These are phyloP conservation scores for Glycine soja DNA, from an alignment of 306 rosid genomes.

Conservation along the genomic window DNA sequence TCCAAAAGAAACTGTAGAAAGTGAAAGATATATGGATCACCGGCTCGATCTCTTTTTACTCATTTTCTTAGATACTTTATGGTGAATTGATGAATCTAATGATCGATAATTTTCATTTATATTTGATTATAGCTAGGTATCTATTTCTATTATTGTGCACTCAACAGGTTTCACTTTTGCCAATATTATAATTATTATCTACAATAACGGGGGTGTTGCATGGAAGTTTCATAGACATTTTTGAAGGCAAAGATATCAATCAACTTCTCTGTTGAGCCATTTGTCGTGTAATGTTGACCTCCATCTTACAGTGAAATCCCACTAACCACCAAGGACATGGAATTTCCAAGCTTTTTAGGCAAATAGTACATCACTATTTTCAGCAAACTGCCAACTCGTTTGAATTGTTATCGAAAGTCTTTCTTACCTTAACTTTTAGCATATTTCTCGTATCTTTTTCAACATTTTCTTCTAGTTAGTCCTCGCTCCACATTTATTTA, in stretches of 20 bases:
- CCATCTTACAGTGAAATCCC: conserved; percentile 67
- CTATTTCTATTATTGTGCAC: conserved; percentile 68
- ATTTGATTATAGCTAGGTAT: conserved; percentile 41
- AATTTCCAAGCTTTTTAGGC: conserved; percentile 59
- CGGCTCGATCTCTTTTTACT: not conserved
- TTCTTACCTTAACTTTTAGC: conserved; percentile 38
- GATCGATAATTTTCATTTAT: conserved; percentile 51
- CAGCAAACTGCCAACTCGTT: conserved; percentile 44
- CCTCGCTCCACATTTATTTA: conserved; percentile 8
- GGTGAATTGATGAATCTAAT: conserved; percentile 53
- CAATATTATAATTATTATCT: conserved; percentile 44
- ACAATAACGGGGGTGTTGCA: conserved; percentile 53
- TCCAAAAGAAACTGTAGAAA: conserved; percentile 58
- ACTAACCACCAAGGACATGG: conserved; percentile 62
- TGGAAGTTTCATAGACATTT: conserved; percentile 47
- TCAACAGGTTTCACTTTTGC: conserved; percentile 62
- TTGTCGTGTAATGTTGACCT: conserved; percentile 90
- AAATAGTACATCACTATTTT: conserved; percentile 47
- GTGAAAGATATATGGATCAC: conserved; percentile 44
- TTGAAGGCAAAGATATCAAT: conserved; percentile 25
- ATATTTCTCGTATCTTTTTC: conserved; percentile 35
- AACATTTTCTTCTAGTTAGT: conserved; percentile 13
- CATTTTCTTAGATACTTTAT: conserved; percentile 49
- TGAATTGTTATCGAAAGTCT: conserved; percentile 30
- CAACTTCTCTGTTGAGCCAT: conserved; percentile 31